Conservation (phyloP, 352 stramenopile genomes). For the Globisporangium spinosum region DNA sequence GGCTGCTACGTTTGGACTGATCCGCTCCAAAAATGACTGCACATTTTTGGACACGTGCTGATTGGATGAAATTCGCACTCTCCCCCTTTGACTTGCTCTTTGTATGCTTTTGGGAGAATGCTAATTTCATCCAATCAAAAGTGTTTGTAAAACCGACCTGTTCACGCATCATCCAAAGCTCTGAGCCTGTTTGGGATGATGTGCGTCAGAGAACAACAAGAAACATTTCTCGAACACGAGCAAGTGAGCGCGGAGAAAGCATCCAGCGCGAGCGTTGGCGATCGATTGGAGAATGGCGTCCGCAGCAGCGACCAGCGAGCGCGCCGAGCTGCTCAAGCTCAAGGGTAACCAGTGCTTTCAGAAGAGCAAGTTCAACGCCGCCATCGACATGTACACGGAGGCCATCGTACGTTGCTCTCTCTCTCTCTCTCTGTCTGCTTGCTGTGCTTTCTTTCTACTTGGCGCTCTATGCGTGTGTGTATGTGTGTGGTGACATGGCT, state of each 20-base stretch:
- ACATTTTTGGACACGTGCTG: too few species aligned
- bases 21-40: too few species aligned
- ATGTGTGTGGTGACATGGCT: too few species aligned
- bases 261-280: not conserved
- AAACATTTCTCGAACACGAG: not conserved
- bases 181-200: not conserved
- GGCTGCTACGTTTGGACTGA: too few species aligned
- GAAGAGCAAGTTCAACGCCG: constrained; percentile 70
- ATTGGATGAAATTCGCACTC: too few species aligned
- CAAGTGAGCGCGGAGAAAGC: not conserved
- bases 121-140: too few species aligned
- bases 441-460: not conserved
- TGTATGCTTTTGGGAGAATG: too few species aligned
- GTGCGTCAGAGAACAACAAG: not conserved
- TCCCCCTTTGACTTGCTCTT: too few species aligned
- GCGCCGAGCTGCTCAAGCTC: constrained; percentile 72
- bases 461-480: too few species aligned
- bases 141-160: too few species aligned
- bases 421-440: not conserved
- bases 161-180: too few species aligned
- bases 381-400: constrained; percentile 86
- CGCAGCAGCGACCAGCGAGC: constrained; percentile 24
- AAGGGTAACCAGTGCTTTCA: constrained; percentile 80
- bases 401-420: constrained; percentile 53
- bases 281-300: not conserved